A percentile compares a stretch with the other conserved stretches of the same genome.
phyloP scores from a whole-genome alignment of 352 stramenopile species.

The Elongisporangium anandrum region DNA sequence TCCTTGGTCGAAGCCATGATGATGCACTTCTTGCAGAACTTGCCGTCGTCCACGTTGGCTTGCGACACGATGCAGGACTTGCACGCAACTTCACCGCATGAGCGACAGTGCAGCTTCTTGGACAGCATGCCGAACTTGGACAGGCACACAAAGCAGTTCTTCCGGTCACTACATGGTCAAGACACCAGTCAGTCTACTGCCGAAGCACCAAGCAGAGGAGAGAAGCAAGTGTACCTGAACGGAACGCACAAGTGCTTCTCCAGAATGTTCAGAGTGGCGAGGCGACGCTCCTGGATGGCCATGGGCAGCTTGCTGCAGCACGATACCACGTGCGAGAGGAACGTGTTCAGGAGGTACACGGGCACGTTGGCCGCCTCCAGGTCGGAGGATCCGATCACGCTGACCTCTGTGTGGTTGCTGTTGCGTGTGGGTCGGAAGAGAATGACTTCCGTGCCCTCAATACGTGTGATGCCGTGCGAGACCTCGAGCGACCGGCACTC shows the following conservation, averaged over 20 bases:
- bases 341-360: slow-evolving; percentile 31
- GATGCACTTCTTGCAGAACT: slow-evolving; percentile 76
- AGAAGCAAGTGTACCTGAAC: not conserved
- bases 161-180: slow-evolving; percentile 20
- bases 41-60: slow-evolving; percentile 37
- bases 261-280: slow-evolving; percentile 39
- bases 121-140: slow-evolving; percentile 61
- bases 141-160: slow-evolving; percentile 59
- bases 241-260: slow-evolving; percentile 48
- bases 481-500: slow-evolving; percentile 63
- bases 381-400: slow-evolving; percentile 38
- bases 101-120: slow-evolving; percentile 73
- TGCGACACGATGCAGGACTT: slow-evolving; percentile 70
- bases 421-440: slow-evolving; percentile 37
- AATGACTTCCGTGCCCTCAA: slow-evolving; percentile 47
- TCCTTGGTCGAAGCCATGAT: slow-evolving; percentile 43
- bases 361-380: slow-evolving; percentile 29
- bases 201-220: not conserved
- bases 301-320: slow-evolving; percentile 45
- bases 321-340: slow-evolving; percentile 29
- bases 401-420: slow-evolving; percentile 50
- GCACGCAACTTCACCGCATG: slow-evolving; percentile 73
- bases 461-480: slow-evolving; percentile 48
- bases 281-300: slow-evolving; percentile 40
- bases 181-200: not conserved